Base-by-base conservation (phyloP, 306 rosid genomes). In the Inga leiocalycina region DNA sequence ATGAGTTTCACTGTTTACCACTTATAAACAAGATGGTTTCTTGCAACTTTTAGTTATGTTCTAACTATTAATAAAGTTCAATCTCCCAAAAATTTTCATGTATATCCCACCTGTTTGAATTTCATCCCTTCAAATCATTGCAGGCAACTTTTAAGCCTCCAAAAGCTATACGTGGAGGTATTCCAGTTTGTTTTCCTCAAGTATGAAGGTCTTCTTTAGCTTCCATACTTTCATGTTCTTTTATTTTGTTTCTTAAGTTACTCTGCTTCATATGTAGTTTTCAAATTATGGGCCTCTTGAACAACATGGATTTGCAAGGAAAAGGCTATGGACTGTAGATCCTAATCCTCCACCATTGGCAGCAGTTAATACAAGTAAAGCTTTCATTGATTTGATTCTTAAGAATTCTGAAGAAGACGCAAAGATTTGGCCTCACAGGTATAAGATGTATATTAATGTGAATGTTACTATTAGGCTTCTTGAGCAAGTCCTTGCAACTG, bases 251-350 rank as follows among this genome's bases (percentile, higher is more conserved):
- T 70, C 68, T 64, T 39, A 20, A 69, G 62, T 72, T 67, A 74
- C 71, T 68, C 32, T 75, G 64, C 80, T 65, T 10, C 59, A 74
- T 79, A 49, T 87, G 90, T 89, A 91, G 97, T 91, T 93, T 85
- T 89, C 88, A 70, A 85, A 81, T 87, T 78, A 78, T 69, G 98
- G 95, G 59, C 34, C 66, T 4, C 67, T 89, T 82, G 95, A 94
- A 78, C 88, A 78, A 14, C 95, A 92, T 88, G 98, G 98, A 84
- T 94, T 92, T 86, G 97, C 91, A 74, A 92, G 98, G 88, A 92
- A 89, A 77, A 91, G 78, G 81, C 65, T 91, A 51, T 94, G 97
- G 98, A 77, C 82, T n/a, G 70, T 89, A 71, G 98, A 94, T 92
- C 90, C 83, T 35, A 89, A 92, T 48, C 95, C 98, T 32, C 97